phyloP scores from a whole-genome alignment of 1,284 basidiomycete genomes.

The Blastosporella zonata region DNA sequence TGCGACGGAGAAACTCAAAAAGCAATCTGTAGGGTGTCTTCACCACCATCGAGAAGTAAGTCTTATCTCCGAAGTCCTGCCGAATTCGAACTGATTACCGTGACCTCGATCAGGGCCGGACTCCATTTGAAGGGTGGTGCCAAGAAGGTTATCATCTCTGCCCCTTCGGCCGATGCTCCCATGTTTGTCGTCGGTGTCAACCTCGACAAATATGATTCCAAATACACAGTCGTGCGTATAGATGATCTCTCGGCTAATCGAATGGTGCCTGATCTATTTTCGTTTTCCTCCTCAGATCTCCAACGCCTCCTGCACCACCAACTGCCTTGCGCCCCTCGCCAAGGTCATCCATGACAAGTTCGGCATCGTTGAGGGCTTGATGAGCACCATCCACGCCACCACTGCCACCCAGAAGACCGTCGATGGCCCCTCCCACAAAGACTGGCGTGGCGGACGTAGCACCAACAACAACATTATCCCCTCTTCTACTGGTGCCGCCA shows the following conservation, averaged over 20 bases:
- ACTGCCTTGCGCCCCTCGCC: slow-evolving; percentile 98
- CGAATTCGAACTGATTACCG: slow-evolving; percentile 2
- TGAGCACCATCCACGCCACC: slow-evolving; percentile 98
- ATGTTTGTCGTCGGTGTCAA: slow-evolving; percentile 99
- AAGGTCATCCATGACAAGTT: slow-evolving; percentile 98
- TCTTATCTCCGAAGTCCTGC: slow-evolving; percentile 7
- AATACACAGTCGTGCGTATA: slow-evolving; percentile 77
- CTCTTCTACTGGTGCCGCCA: slow-evolving; percentile 98
- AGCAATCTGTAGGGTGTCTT: slow-evolving; percentile 83
- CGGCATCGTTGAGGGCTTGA: slow-evolving; percentile 93
- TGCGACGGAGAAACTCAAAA: not conserved
- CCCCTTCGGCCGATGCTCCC: slow-evolving; percentile 96
- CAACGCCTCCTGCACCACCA: slow-evolving; percentile 99
- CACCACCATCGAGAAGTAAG: slow-evolving; percentile 86
- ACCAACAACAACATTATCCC: slow-evolving; percentile 99
- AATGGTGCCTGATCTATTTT: slow-evolving; percentile 12
- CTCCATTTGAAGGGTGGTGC: slow-evolving; percentile 98
- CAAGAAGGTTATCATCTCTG: slow-evolving; percentile 99
- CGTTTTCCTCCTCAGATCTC: slow-evolving; percentile 57
- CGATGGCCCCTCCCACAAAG: slow-evolving; percentile 93
- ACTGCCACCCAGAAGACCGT: slow-evolving; percentile 99
- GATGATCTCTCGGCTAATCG: slow-evolving; percentile 10
- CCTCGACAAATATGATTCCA: slow-evolving; percentile 90
- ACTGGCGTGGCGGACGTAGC: slow-evolving; percentile 96
- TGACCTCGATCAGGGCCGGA: slow-evolving; percentile 63